Percentiles rank a stretch among this genome's conserved stretches.
These are phyloP conservation scores for Saxophila tyrrhenica DNA, from an alignment of 495 filamentous ascomycete species.

Conservation along the genomic window DNA sequence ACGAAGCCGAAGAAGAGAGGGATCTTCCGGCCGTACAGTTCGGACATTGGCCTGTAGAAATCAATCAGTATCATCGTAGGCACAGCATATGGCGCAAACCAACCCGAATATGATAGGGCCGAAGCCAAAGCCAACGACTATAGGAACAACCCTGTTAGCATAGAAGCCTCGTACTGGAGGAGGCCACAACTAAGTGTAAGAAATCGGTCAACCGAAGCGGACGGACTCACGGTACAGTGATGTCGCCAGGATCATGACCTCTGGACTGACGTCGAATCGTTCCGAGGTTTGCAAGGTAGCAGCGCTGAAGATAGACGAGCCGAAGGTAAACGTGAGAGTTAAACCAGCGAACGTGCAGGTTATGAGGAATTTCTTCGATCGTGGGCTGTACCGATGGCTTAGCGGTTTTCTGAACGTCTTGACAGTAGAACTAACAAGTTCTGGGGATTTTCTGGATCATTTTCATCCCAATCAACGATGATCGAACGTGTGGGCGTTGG, in stretches of 20 bases:
- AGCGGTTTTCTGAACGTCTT: neutral
- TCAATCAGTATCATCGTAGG: constrained; percentile 30
- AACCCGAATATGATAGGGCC: constrained; percentile 10
- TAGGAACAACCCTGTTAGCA: no score
- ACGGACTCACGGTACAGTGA: constrained; percentile 36
- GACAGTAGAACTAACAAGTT: neutral
- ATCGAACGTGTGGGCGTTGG: neutral
- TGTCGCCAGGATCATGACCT: constrained; percentile 42
- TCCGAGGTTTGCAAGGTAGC: constrained; percentile 36
- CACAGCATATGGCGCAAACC: neutral
- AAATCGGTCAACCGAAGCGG: no score
- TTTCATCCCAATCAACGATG: constrained; percentile 8
- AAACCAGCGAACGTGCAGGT: constrained; percentile 34
- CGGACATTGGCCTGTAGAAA: constrained; percentile 31
- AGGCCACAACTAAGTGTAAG: no score
- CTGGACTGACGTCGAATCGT: constrained; percentile 37
- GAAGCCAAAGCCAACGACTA: constrained; percentile 31
- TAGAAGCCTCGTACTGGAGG: no score
- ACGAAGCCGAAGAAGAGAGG: constrained; percentile 47
- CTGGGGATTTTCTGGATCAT: constrained; percentile 7
- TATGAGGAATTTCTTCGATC: constrained; percentile 27
- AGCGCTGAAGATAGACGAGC: constrained; percentile 45
- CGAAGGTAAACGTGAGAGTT: constrained; percentile 50
- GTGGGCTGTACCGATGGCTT: constrained; percentile 5
- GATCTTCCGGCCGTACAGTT: constrained; percentile 44